Conservation (phyloP, 2,329 filamentous ascomycete genomes). For the Leptographium wingfieldii region DNA sequence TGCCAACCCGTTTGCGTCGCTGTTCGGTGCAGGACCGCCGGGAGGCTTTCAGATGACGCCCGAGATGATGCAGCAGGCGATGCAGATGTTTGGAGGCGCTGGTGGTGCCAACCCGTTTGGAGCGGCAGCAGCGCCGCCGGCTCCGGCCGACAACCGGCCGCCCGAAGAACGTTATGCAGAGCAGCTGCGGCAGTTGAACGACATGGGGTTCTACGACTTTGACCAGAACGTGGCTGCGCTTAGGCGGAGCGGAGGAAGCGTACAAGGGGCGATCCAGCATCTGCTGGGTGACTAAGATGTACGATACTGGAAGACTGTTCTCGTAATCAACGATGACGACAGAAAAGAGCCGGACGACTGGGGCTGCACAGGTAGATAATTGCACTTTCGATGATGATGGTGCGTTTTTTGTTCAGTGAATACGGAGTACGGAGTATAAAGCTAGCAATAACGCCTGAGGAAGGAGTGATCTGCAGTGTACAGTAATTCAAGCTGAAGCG, state of each 20-base stretch:
- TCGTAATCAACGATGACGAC: neutral
- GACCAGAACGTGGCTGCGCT: conserved; percentile 84
- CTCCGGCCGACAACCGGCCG: conserved; percentile 68
- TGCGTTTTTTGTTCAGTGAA: too few relatives aligned
- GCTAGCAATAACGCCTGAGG: neutral
- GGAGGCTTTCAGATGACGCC: conserved; percentile 34
- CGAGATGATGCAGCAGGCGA: conserved; percentile 41
- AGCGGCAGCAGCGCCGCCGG: conserved; percentile 8
- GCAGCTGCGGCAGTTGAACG: conserved; percentile 85
- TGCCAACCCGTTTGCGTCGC: conserved; percentile 54
- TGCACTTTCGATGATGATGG: neutral
- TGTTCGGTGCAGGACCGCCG: conserved; percentile 32
- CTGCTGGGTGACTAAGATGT: conserved; percentile 32
- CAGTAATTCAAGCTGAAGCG: neutral
- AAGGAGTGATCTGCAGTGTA: neutral
- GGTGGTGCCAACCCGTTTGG: conserved; percentile 14
- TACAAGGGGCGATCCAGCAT: conserved; percentile 80
- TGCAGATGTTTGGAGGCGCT: conserved; percentile 33
- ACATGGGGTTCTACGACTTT: conserved; percentile 98
- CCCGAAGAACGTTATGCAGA: conserved; percentile 89
- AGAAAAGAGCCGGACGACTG: neutral
- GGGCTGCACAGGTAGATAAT: neutral
- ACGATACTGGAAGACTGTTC: neutral
- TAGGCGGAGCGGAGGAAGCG: conserved; percentile 79
- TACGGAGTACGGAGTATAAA: too few relatives aligned